Conservation (phyloP, 495 filamentous ascomycete species). For the Penicillium roqueforti region DNA sequence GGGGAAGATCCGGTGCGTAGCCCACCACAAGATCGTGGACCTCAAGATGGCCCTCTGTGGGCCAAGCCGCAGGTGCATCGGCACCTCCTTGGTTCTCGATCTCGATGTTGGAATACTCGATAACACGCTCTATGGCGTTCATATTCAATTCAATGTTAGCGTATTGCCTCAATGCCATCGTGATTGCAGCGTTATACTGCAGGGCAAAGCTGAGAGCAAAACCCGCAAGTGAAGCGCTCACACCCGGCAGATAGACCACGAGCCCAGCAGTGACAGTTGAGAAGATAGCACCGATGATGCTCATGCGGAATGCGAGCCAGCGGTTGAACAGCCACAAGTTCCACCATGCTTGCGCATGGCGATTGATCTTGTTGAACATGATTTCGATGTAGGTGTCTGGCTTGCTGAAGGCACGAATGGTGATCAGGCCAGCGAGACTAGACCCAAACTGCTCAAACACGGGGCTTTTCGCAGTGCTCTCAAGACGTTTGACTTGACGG, state of each 20-base stretch:
- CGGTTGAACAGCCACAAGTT: slow-evolving; percentile 67
- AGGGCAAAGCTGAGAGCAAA: slow-evolving; percentile 66
- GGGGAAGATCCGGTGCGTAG: slow-evolving; percentile 72
- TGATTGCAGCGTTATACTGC: slow-evolving; percentile 49
- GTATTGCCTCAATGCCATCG: slow-evolving; percentile 46
- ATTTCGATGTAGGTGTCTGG: slow-evolving; percentile 56
- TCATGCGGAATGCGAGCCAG: slow-evolving; percentile 72
- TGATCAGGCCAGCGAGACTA: slow-evolving; percentile 64
- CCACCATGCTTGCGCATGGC: slow-evolving; percentile 58
- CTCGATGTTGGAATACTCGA: slow-evolving; percentile 71
- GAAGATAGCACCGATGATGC: slow-evolving; percentile 66
- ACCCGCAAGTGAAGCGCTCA: slow-evolving; percentile 73
- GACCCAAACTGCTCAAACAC: slow-evolving; percentile 75
- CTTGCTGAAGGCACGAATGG: slow-evolving; percentile 72
- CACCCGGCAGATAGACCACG: slow-evolving; percentile 57
- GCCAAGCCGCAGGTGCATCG: slow-evolving; percentile 73
- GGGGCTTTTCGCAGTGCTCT: slow-evolving; percentile 67
- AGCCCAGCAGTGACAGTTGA: slow-evolving; percentile 58
- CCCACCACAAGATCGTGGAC: slow-evolving; percentile 67
- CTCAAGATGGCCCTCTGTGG: slow-evolving; percentile 69
- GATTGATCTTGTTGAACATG: slow-evolving; percentile 65
- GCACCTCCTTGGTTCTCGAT: slow-evolving; percentile 59
- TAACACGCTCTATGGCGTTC: slow-evolving; percentile 78
- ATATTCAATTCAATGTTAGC: slow-evolving; percentile 68
- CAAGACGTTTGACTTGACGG: slow-evolving; percentile 70